These are phyloP conservation scores for Ustilago xerochloae DNA, from an alignment of 1,284 basidiomycete genomes.

Conservation along the genomic window DNA sequence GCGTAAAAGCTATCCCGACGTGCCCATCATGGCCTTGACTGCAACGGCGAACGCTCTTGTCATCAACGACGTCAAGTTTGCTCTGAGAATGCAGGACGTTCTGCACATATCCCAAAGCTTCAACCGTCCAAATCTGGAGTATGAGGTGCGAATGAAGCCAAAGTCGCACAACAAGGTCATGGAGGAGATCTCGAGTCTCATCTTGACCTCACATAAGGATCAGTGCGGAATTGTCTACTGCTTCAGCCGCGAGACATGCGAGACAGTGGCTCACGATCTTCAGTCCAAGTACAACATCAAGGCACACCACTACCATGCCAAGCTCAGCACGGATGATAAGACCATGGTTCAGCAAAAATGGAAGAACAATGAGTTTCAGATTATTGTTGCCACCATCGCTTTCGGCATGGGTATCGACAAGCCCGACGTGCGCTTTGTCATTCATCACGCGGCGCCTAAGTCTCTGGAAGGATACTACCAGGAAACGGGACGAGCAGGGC, in stretches of 20 bases:
- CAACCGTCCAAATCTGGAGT: conserved; percentile 89
- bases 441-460: conserved; percentile 79
- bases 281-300: conserved; percentile 73
- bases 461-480: conserved; percentile 81
- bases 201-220: conserved; percentile 74
- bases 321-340: conserved; percentile 77
- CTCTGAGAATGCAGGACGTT: conserved; percentile 74
- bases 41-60: conserved; percentile 87
- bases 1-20: conserved; percentile 77
- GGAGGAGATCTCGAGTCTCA: conserved; percentile 79
- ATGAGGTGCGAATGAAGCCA: conserved; percentile 75
- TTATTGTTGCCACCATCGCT: conserved; percentile 86
- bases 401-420: conserved; percentile 99
- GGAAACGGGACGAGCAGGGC: conserved; percentile 85
- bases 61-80: conserved; percentile 80
- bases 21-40: conserved; percentile 95
- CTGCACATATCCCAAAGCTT: conserved; percentile 78
- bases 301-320: conserved; percentile 88
- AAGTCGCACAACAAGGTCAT: conserved; percentile 70
- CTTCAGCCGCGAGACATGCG: conserved; percentile 78
- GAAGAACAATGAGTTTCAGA: conserved; percentile 78
- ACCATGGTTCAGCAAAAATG: conserved; percentile 78
- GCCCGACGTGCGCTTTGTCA: conserved; percentile 80
- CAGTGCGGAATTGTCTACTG: conserved; percentile 91
- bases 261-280: conserved; percentile 80